Evolutionary conservation across 2,329 filamentous ascomycete species (phyloP).

Genomic region (Tolypocladium album): DNA sequence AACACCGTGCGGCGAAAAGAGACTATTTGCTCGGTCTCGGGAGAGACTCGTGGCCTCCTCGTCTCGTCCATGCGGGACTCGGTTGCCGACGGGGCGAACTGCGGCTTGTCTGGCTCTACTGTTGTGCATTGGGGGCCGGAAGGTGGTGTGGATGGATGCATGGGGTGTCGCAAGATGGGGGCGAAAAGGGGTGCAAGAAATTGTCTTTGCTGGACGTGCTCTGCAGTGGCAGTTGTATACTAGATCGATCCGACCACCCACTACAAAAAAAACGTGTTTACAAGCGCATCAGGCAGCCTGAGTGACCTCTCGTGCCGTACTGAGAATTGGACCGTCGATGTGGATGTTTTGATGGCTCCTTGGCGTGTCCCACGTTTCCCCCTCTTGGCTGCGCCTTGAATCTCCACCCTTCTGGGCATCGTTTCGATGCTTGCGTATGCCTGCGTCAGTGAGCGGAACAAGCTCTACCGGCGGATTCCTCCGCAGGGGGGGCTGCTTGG

Average conservation of each 20-base stretch:
- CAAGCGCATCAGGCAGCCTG: background rate
- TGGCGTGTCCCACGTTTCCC: background rate
- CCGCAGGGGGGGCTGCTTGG: too few species aligned
- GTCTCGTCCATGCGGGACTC: background rate
- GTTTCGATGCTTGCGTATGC: background rate
- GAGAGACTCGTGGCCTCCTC: background rate
- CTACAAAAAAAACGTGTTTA: background rate
- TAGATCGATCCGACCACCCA: background rate
- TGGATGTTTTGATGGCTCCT: background rate
- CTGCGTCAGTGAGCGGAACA: background rate
- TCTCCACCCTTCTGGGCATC: background rate
- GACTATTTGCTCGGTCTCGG: background rate
- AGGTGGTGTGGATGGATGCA: background rate
- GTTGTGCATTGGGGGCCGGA: background rate
- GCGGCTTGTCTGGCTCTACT: background rate
- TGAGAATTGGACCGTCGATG: background rate
- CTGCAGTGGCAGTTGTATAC: background rate
- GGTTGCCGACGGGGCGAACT: background rate
- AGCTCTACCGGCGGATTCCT: too few species aligned
- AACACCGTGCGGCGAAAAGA: slow-evolving; percentile 1
- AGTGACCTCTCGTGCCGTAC: background rate
- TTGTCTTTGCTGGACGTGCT: background rate
- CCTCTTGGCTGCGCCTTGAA: background rate
- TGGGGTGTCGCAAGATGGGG: background rate
- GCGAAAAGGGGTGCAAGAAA: background rate